Evolutionary conservation across 78 protist species (phyloP).

Genomic region (Diacronema lutheri): DNA sequence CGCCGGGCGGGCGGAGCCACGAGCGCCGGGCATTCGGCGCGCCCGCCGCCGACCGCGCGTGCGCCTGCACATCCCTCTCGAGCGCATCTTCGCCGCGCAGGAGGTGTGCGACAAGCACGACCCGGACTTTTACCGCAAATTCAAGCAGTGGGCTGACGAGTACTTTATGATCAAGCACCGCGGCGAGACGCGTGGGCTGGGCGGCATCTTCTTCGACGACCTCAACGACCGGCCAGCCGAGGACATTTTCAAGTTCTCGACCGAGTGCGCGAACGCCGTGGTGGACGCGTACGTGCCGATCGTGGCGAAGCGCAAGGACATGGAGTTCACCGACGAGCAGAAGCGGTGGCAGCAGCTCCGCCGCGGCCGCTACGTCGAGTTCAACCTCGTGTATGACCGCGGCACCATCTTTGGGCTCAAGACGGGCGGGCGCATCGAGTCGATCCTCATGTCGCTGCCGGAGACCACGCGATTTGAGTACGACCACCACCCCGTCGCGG

Average conservation of each 20-base stretch:
- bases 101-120: conserved; percentile 55
- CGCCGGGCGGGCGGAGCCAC: background rate
- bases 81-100: background rate
- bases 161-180: conserved; percentile 53
- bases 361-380: conserved; percentile 60
- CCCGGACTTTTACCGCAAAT: conserved; percentile 21
- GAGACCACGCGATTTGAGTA: conserved; percentile 58
- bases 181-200: conserved; percentile 61
- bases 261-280: conserved; percentile 16
- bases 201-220: conserved; percentile 66
- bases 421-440: conserved; percentile 56
- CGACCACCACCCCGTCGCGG: background rate
- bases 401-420: conserved; percentile 42
- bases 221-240: conserved; percentile 37
- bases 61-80: too few species aligned
- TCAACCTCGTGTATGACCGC: conserved; percentile 61
- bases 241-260: background rate
- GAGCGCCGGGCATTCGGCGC: too few species aligned
- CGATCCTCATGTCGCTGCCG: conserved; percentile 60
- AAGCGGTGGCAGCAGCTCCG: conserved; percentile 59
- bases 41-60: too few species aligned
- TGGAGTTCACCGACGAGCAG: conserved; percentile 36
- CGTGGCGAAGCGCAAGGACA: conserved; percentile 41
- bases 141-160: conserved; percentile 55
- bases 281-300: conserved; percentile 46